These are phyloP conservation scores for Leonotis leonurus DNA, from an alignment of 257 asterid species.

Conservation along the genomic window DNA sequence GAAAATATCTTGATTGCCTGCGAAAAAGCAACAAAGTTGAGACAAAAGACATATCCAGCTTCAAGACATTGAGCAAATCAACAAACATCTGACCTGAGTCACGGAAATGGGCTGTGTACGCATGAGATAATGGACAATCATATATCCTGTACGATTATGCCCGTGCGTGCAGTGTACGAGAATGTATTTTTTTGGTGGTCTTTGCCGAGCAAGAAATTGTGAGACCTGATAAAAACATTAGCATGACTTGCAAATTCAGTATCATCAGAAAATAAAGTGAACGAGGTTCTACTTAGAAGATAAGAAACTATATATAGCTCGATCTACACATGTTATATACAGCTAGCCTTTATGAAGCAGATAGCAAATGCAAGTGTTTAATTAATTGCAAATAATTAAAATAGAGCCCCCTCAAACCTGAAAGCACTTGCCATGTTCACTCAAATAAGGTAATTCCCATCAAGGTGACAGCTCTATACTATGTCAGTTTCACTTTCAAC, in stretches of 20 bases:
- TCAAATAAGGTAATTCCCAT: not conserved
- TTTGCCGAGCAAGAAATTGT: constrained; percentile 75
- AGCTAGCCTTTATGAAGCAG: not conserved
- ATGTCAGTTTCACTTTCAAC: no score
- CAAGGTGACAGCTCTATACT: not conserved
- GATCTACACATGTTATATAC: not conserved
- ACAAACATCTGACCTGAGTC: constrained; percentile 56
- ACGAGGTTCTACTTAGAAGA: not conserved
- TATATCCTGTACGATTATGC: constrained; percentile 96
- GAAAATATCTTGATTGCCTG: constrained; percentile 82
- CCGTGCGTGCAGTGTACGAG: constrained; percentile 99
- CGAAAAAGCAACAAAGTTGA: constrained; percentile 7
- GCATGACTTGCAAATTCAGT: no score
- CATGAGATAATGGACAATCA: constrained; percentile 94
- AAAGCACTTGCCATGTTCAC: not conserved
- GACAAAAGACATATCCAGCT: constrained; percentile 1
- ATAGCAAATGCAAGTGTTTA: constrained; percentile 5
- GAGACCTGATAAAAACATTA: constrained; percentile 55
- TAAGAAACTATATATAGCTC: not conserved
- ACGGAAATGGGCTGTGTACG: constrained; percentile 68
- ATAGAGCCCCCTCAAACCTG: not conserved
- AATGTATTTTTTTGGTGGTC: constrained; percentile 60
- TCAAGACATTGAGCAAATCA: not conserved
- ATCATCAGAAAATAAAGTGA: no score
- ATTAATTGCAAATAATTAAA: not conserved